phyloP scores from a whole-genome alignment of 805 yeast genomes.

The Ascoidea asiatica region DNA sequence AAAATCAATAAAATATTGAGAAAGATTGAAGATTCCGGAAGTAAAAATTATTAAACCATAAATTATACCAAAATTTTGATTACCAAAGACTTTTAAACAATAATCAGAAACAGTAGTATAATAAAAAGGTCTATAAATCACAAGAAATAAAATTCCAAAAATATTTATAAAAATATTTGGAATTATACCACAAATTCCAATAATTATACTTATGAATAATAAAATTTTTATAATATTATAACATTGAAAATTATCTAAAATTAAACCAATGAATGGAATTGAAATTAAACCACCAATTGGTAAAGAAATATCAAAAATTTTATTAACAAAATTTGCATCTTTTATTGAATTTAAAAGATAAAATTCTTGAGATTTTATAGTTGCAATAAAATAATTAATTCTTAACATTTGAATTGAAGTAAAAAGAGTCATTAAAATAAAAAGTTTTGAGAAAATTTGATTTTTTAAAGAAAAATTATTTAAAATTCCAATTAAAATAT shows the following conservation, averaged over 20 bases:
- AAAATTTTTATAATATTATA: constrained; percentile 40
- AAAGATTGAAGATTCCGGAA: constrained; percentile 68
- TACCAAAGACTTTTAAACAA: constrained; percentile 88
- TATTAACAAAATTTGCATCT: constrained; percentile 44
- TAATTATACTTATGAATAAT: constrained; percentile 36
- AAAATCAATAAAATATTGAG: constrained; percentile 57
- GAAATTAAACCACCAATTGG: constrained; percentile 84
- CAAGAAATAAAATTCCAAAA: constrained; percentile 57
- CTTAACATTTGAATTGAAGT: constrained; percentile 84
- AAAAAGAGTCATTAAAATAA: constrained; percentile 59
- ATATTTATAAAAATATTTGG: constrained; percentile 38
- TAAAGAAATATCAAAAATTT: constrained; percentile 71
- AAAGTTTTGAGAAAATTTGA: constrained; percentile 55
- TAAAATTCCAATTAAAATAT: constrained; percentile 5
- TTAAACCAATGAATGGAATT: constrained; percentile 74
- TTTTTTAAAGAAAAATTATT: constrained; percentile 14
- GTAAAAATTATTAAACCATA: constrained; percentile 78
- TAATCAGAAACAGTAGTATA: constrained; percentile 89
- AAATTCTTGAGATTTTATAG: constrained; percentile 70
- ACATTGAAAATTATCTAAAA: constrained; percentile 64
- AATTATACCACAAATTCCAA: constrained; percentile 63
- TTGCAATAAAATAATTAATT: constrained; percentile 86
- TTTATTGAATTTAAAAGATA: constrained; percentile 43
- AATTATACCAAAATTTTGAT: constrained; percentile 80
- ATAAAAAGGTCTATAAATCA: constrained; percentile 79